Base-by-base conservation (phyloP, 495 filamentous ascomycete species). In the Aspergillus diversus region DNA sequence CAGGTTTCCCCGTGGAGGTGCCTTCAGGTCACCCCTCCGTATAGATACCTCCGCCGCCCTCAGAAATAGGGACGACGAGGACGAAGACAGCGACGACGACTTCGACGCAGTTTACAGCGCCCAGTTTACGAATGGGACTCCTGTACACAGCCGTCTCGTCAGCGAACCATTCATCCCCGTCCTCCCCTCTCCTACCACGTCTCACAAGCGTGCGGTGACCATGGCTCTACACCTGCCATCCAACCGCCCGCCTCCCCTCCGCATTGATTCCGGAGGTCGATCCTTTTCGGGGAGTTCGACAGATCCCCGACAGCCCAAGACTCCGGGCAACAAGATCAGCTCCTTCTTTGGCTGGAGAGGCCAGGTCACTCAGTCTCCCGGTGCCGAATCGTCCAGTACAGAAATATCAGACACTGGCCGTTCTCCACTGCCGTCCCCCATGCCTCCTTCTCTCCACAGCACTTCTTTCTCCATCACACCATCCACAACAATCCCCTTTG, bases 301-400 rank as follows among this genome's bases (percentile, higher is more conserved):
- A 15, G 77, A 81, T 46, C 57, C 68, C 46, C 72, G 76, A 62
- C 71, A 80, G 62, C 84, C 87, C 11, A 87, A 85, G 63, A 87
- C 87, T 7, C 86, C 87, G 13, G 84, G 80, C 21, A 80, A 81
- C 47, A 87, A 85, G 59, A 83, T 90, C 59, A 87, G 86, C 27
- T 87, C 84, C 15, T 87, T 91, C 73, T 90, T 91, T 64, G 84
- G 88, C 60, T 90, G 87, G 87, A 86, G 86, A 58, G 81, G 76
- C 31, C 76, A 73, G 21, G 50, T 66, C 5, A 79, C 84, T 5
- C 47, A 50, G 47, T 84, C 87, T 31, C 82, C 84, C 39, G 85
- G 84, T 27, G 81, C 76, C 15, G 86, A 86, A 60, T 86, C 84
- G 1, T 84, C 87, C 15, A 86, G 85, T 50, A 89, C 87, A 13